Evolutionary conservation across 345 rosid genomes (phyloP), one percentile per base, ranked within the genome.

Genomic region (Geranium brycei): DNA sequence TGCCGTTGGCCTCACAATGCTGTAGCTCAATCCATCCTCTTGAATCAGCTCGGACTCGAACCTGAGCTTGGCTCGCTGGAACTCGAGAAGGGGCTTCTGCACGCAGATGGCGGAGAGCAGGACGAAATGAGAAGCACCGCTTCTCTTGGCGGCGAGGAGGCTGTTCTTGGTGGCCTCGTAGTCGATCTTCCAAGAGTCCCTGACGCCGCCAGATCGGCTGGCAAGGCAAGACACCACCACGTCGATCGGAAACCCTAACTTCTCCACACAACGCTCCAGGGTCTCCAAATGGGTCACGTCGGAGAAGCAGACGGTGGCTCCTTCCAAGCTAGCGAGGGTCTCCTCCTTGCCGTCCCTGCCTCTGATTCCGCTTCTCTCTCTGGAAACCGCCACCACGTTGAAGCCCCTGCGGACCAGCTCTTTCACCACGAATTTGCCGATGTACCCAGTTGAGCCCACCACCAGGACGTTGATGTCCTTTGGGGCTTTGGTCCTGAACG

Each of bases 221-320:
- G 98, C 98, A 31, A 92, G 89, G 63, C 98, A 92, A 7, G 98
- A 92, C 7, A 92, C 91, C 53, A 89, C 93, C 30, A 92, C 93
- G 68, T 92, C 95, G 51, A 89, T 57, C 19, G 79, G 64, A 64
- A 74, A 58, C 31, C 82, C 86, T 30, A 82, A 81, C 18, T 66
- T 66, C 55, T 72, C 72, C 60, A 86, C 6, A 12, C 89, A 83
- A 64, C 75, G 79, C 75, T 82, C 86, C 13, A 92, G 68, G 59
- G 57, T 5, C 23, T 77, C 86, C 69, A 86, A 51, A 56, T 76
- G 19, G 57, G 95, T 87, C 38, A 92, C 98, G 77, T 89, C 93
- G 4, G 98, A 87, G 76, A 92, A 84, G 69, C 87, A 86, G 13
- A 87, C 91, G 66, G 41, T 89, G 1, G 93, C 95, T 61, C 91